These are phyloP conservation scores for Debaryomycetaceae sp. DNA, from an alignment of 1,139 yeast species.

Conservation along the genomic window DNA sequence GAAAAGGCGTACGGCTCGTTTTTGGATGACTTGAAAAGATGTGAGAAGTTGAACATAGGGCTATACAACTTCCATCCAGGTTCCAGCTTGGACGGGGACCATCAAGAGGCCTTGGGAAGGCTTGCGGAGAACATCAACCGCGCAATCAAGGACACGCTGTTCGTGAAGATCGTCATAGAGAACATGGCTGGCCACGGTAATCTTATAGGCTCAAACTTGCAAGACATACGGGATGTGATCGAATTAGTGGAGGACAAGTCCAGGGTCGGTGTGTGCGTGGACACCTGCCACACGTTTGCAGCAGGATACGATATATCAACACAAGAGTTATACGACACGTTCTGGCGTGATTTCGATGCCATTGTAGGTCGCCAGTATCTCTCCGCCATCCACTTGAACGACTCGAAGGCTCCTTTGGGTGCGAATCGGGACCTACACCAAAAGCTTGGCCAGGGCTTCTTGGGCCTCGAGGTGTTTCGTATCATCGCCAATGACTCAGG, in stretches of 20 bases:
- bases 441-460: slow-evolving; percentile 80
- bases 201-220: slow-evolving; percentile 75
- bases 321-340: slow-evolving; percentile 51
- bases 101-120: slow-evolving; percentile 55
- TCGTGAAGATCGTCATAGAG: slow-evolving; percentile 86
- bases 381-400: slow-evolving; percentile 82
- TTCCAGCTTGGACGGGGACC: slow-evolving; percentile 74
- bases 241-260: slow-evolving; percentile 70
- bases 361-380: slow-evolving; percentile 73
- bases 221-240: slow-evolving; percentile 74
- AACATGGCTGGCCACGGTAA: slow-evolving; percentile 99
- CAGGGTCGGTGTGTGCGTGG: slow-evolving; percentile 90
- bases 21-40: slow-evolving; percentile 79
- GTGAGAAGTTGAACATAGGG: slow-evolving; percentile 82
- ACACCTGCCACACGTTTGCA: slow-evolving; percentile 93
- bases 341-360: slow-evolving; percentile 73
- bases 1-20: slow-evolving; percentile 75
- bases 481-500: slow-evolving; percentile 66
- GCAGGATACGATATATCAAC: slow-evolving; percentile 86
- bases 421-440: slow-evolving; percentile 93
- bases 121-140: slow-evolving; percentile 76
- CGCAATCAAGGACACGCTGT: slow-evolving; percentile 68
- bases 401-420: slow-evolving; percentile 89
- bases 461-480: slow-evolving; percentile 83
- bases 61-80: slow-evolving; percentile 95